Base-by-base conservation (phyloP, 768 basidiomycete species). In the Arthromyces matolae region DNA sequence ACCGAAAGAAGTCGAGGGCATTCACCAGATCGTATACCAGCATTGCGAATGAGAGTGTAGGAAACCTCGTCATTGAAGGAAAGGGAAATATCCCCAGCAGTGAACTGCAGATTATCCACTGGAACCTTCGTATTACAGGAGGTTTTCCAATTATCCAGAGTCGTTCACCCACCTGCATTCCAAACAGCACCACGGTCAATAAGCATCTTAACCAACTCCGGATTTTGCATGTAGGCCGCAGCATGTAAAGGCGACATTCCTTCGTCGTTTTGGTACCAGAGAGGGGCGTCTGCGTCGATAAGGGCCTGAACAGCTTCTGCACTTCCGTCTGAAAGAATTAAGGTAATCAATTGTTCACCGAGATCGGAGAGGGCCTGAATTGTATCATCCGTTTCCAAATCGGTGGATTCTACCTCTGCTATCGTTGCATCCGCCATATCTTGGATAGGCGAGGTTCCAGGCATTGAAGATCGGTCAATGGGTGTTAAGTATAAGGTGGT, bases 221-320 rank as follows among this genome's bases (percentile, higher is more conserved):
- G 61, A 54, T 86, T 80, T 56, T 86, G 82, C 37, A 77, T 64
- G 55, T 86, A 92, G 1, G 83, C 87, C 10, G 90, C 95, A 13
- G 90, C 92, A 60, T 98, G 95, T 36, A 98, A 65, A 14, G 84
- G 76, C 4, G 91, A 92, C 53, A 83, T 84, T 1, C 93, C 93
- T 55, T 86, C 81, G 7, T 72, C 79, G 61, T 86, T 87, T 65
- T 96, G 92, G 61, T 86, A 93, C 94, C 95, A 97, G 40, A 89
- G 65, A 1, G 90, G 90, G 6, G 91, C 86, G 14, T 84, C 89
- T 5, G 71, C 73, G 8, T 80, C 73, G 52, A 89, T 71, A 27
- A 83, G 62, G 12, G 60, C 61, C 52, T 72, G 70, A 44, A 88
- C 68, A 13, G 62, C 64, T 14, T 72, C 69, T 8, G 79, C 67